Conservation (phyloP, 225 moss, liverwort and hornwort genomes). For the Straminergon stramineum region DNA sequence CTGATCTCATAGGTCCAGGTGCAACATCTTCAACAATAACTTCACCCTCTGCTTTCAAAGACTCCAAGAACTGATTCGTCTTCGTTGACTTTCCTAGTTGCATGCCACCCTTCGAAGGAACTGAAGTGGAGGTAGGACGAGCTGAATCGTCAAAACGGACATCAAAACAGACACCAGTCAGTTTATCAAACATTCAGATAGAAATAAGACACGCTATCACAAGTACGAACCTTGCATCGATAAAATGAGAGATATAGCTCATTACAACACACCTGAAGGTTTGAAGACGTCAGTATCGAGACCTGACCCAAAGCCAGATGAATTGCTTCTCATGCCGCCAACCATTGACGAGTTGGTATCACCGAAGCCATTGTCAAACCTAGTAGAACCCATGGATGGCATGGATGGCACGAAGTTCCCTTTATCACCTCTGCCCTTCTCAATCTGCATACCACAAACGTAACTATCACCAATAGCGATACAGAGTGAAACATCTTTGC, state of each 20-base stretch:
- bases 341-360: conserved; percentile 48
- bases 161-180: not conserved
- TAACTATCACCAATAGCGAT: not conserved
- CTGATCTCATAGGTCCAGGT: conserved; percentile 53
- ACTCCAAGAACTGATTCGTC: conserved; percentile 91
- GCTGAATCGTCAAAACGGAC: conserved; percentile 19
- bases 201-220: not conserved
- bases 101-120: conserved; percentile 85
- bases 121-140: conserved; percentile 46
- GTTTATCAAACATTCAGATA: not conserved
- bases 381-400: conserved; percentile 49
- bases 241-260: not conserved
- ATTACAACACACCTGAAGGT: conserved; percentile 47
- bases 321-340: conserved; percentile 62
- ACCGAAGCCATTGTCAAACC: conserved; percentile 82
- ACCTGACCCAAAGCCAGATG: conserved; percentile 55
- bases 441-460: conserved; percentile 42
- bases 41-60: conserved; percentile 93
- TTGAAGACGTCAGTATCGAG: conserved; percentile 73
- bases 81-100: conserved; percentile 97
- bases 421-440: conserved; percentile 73
- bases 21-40: conserved; percentile 83
- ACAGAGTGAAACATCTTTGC: not conserved
- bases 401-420: conserved; percentile 51
- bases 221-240: not conserved